phyloP scores from a whole-genome alignment of 805 yeast species.

The Metschnikowia picachoensis region DNA sequence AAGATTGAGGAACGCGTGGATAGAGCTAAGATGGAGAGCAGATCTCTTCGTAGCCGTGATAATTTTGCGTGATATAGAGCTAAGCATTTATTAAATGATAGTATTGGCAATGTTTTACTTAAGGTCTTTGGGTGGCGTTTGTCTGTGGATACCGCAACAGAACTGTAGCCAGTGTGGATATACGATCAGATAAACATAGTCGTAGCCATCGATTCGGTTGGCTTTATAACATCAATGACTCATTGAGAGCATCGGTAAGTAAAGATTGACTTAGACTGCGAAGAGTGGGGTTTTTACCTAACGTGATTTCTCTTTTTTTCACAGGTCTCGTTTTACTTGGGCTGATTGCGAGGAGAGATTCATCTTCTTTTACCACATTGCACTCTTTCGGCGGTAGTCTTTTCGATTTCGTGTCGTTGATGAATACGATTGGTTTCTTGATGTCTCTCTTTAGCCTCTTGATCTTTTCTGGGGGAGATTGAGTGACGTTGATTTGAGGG shows the following conservation, averaged over 20 bases:
- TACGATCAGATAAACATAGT: background rate
- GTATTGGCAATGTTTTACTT: no score
- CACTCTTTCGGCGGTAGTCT: constrained; percentile 28
- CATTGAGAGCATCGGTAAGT: constrained; percentile 13
- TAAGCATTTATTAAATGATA: no score
- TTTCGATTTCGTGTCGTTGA: constrained; percentile 28
- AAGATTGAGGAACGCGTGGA: constrained; percentile 25
- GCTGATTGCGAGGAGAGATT: constrained; percentile 23
- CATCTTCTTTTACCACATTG: constrained; percentile 28
- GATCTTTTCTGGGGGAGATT: constrained; percentile 18
- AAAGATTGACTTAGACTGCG: constrained; percentile 39
- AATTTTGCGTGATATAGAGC: background rate
- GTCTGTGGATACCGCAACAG: no score
- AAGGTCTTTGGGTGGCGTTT: no score
- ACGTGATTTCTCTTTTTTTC: constrained; percentile 42
- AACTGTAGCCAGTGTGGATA: no score
- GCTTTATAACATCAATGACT: constrained; percentile 11
- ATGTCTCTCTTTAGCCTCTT: constrained; percentile 13
- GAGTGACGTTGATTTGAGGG: background rate
- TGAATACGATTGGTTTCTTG: constrained; percentile 23
- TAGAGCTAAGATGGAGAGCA: constrained; percentile 16
- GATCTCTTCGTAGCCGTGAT: constrained; percentile 6
- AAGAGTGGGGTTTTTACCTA: constrained; percentile 30
- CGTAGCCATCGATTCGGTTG: no score
- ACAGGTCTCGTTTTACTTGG: constrained; percentile 40